Percentiles rank a stretch among this genome's conserved stretches.
Conservation (phyloP, 139 green algal genomes). For the Chlorella sp. region DNA sequence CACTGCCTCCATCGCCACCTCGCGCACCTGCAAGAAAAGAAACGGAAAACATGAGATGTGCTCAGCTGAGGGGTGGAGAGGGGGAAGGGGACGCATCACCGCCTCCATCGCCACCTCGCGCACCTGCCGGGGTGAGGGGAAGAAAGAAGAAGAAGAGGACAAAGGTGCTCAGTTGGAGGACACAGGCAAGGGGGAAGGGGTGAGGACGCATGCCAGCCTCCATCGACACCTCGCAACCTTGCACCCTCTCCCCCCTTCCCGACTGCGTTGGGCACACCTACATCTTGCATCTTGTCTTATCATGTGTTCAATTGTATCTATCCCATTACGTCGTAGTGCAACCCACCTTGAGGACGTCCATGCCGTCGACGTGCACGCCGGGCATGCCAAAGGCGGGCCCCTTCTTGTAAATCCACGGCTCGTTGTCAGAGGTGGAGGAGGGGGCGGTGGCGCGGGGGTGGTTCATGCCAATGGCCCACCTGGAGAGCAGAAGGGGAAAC, state of each 20-base stretch:
- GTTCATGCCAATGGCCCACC: conserved; percentile 97
- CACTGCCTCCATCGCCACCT: conserved; percentile 90
- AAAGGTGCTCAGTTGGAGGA: not conserved
- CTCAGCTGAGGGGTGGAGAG: not conserved
- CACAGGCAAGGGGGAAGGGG: too few relatives aligned
- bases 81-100: too few relatives aligned
- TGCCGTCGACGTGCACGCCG: conserved; percentile 96
- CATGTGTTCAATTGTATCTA: too few relatives aligned
- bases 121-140: conserved; percentile 55
- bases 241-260: too few relatives aligned
- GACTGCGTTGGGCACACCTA: too few relatives aligned
- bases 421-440: conserved; percentile 65
- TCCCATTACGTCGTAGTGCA: too few relatives aligned
- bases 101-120: conserved; percentile 88
- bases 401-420: conserved; percentile 98
- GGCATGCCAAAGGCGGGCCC: conserved; percentile 97
- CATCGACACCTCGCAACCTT: too few relatives aligned
- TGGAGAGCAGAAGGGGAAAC: not conserved
- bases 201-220: not conserved
- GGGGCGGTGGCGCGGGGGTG: conserved; percentile 35
- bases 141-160: too few relatives aligned
- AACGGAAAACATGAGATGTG: not conserved
- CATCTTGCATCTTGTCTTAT: too few relatives aligned
- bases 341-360: conserved; percentile 96
- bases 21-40: conserved; percentile 63